Evolutionary conservation across 192 early-diverging fungal species (phyloP).

Genomic region (Jimgerdemannia flammicorona): DNA sequence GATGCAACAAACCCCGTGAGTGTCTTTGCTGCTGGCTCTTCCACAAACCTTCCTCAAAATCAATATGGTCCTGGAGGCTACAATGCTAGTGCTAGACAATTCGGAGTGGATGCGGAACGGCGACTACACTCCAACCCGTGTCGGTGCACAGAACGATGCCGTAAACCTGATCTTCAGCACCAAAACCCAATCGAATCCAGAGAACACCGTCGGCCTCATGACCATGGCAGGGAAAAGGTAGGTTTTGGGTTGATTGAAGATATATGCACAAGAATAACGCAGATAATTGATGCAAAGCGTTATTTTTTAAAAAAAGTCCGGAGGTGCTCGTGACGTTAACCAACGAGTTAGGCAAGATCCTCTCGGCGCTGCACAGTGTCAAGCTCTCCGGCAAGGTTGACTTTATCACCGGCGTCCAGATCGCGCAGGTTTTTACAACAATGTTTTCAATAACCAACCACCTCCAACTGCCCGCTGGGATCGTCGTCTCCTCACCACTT

Average conservation of each 20-base stretch:
- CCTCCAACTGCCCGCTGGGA: too few species aligned
- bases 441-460: conserved; percentile 2
- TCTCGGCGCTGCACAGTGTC: conserved; percentile 81
- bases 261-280: too few species aligned
- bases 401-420: conserved; percentile 87
- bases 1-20: neutral
- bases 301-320: conserved; percentile 46
- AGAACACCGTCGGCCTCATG: conserved; percentile 94
- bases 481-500: neutral
- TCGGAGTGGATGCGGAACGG: conserved; percentile 99
- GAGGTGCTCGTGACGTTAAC: conserved; percentile 93
- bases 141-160: conserved; percentile 92
- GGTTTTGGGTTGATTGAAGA: neutral
- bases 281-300: too few species aligned
- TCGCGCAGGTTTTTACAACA: conserved; percentile 75
- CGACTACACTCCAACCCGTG: conserved; percentile 91
- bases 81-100: conserved; percentile 93
- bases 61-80: conserved; percentile 89
- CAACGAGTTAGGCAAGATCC: conserved; percentile 84
- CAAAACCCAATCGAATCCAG: conserved; percentile 90
- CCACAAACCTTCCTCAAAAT: conserved; percentile 2
- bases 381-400: conserved; percentile 67
- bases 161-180: conserved; percentile 87
- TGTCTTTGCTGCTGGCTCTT: neutral
- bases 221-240: conserved; percentile 91